Percentiles rank a stretch among this genome's conserved stretches.
These are phyloP conservation scores for Dothidotthia symphoricarpi DNA, from an alignment of 2,329 filamentous ascomycete species.

Conservation along the genomic window DNA sequence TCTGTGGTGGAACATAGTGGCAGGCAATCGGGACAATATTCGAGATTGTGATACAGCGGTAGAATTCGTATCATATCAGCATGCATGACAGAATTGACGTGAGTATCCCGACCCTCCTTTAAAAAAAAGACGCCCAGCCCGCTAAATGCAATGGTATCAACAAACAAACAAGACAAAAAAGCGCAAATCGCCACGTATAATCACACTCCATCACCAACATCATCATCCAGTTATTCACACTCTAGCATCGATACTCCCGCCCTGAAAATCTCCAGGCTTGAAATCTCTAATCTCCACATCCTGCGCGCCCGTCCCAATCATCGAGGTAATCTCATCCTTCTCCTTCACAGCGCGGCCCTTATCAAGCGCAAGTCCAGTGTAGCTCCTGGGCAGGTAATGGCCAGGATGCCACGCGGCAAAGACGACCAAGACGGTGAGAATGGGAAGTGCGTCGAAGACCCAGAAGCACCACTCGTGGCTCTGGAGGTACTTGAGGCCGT, in stretches of 20 bases:
- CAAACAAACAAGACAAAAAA: too few relatives aligned
- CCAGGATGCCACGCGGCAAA: constrained; percentile 54
- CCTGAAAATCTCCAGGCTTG: constrained; percentile 26
- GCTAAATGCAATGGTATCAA: too few relatives aligned
- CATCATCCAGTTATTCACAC: too few relatives aligned
- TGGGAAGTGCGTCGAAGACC: constrained; percentile 52
- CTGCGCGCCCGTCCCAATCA: constrained; percentile 7
- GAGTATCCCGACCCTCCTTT: too few relatives aligned
- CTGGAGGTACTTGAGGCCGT: constrained; percentile 52
- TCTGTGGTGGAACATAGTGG: too few relatives aligned
- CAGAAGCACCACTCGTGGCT: constrained; percentile 56
- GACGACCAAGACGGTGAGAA: constrained; percentile 49
- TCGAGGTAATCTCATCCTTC: constrained; percentile 33
- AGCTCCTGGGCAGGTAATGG: constrained; percentile 31
- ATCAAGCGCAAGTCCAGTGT: constrained; percentile 30
- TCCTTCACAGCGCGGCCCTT: constrained; percentile 32
- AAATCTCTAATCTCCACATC: constrained; percentile 19
- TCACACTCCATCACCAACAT: too few relatives aligned
- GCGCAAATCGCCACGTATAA: too few relatives aligned
- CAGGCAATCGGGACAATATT: too few relatives aligned
- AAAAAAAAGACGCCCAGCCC: too few relatives aligned
- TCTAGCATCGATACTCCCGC: constrained; percentile 1
- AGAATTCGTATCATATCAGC: too few relatives aligned
- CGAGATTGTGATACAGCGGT: too few relatives aligned
- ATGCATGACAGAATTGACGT: too few relatives aligned